A percentile compares a stretch with the other conserved stretches of the same genome.
phyloP scores from a whole-genome alignment of 257 asterid genomes.

The Rhazya stricta region DNA sequence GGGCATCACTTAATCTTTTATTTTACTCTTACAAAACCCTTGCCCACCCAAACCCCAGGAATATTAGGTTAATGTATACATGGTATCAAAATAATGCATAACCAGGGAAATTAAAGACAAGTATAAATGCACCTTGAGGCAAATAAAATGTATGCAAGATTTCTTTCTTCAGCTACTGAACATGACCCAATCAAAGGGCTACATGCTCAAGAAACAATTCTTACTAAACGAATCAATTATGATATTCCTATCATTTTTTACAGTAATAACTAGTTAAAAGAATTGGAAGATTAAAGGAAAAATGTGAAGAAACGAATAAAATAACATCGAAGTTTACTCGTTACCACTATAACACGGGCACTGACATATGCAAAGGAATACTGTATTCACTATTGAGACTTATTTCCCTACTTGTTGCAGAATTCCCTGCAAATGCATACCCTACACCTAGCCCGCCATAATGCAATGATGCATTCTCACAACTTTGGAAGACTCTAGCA shows the following conservation, averaged over 20 bases:
- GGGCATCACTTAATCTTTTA: not conserved
- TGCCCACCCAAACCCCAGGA: not conserved
- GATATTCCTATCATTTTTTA: constrained; percentile 22
- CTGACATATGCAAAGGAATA: constrained; percentile 63
- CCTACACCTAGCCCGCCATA: constrained; percentile 57
- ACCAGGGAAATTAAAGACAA: not conserved
- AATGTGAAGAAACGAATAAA: constrained; percentile 26
- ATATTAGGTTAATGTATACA: not conserved
- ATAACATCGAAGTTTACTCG: constrained; percentile 12
- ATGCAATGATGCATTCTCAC: constrained; percentile 49
- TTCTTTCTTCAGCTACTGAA: not conserved
- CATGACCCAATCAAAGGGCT: not conserved
- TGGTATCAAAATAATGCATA: not conserved
- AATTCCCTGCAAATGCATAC: constrained; percentile 51
- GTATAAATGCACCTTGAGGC: not conserved
- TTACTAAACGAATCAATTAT: constrained; percentile 12
- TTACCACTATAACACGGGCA: constrained; percentile 57
- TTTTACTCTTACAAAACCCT: not conserved
- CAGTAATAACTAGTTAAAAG: constrained; percentile 36
- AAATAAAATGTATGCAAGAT: not conserved
- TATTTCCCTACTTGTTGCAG: constrained; percentile 43
- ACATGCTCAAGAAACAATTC: constrained; percentile 16
- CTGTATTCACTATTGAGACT: constrained; percentile 57
- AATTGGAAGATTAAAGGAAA: constrained; percentile 32
- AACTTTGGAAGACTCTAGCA: constrained; percentile 77